These are phyloP conservation scores for Diaporthe sp. DNA, from an alignment of 2,329 filamentous ascomycete species.

Conservation along the genomic window DNA sequence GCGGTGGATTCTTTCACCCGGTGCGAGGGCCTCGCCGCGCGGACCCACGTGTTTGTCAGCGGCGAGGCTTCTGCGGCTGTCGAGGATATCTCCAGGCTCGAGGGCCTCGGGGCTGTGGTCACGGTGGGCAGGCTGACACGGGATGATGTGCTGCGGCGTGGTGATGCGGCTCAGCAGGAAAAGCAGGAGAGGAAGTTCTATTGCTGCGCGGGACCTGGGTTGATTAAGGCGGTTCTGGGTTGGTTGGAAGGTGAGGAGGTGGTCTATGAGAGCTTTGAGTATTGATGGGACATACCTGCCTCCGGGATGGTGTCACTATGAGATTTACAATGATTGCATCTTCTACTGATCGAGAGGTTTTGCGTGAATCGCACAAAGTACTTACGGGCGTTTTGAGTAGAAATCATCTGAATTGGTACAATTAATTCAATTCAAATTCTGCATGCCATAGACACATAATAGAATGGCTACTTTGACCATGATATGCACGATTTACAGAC, in stretches of 20 bases:
- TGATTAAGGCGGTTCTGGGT: conserved; percentile 56
- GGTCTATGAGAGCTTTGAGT: conserved; percentile 72
- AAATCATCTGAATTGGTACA: neutral
- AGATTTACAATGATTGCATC: too few species aligned
- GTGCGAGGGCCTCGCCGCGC: conserved; percentile 62
- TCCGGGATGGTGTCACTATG: neutral
- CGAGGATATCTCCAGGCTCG: conserved; percentile 43
- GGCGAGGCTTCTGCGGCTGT: conserved; percentile 48
- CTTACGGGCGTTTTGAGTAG: too few species aligned
- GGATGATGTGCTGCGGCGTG: conserved; percentile 57
- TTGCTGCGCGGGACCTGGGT: conserved; percentile 60
- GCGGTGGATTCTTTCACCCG: conserved; percentile 69
- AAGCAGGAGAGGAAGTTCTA: conserved; percentile 61
- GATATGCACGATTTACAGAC: neutral
- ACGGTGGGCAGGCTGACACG: conserved; percentile 53
- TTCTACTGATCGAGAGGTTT: too few species aligned
- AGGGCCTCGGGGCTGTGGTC: conserved; percentile 51
- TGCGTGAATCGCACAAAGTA: neutral
- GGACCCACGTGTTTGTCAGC: conserved; percentile 76
- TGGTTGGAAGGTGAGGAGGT: conserved; percentile 70
- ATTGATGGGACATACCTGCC: conserved; percentile 52
- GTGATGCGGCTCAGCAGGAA: conserved; percentile 47
- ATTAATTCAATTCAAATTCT: too few species aligned
- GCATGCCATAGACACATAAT: too few species aligned
- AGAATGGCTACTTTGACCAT: too few species aligned